These are phyloP conservation scores for Rehmannia glutinosa DNA, from an alignment of 257 asterid species.

Conservation along the genomic window DNA sequence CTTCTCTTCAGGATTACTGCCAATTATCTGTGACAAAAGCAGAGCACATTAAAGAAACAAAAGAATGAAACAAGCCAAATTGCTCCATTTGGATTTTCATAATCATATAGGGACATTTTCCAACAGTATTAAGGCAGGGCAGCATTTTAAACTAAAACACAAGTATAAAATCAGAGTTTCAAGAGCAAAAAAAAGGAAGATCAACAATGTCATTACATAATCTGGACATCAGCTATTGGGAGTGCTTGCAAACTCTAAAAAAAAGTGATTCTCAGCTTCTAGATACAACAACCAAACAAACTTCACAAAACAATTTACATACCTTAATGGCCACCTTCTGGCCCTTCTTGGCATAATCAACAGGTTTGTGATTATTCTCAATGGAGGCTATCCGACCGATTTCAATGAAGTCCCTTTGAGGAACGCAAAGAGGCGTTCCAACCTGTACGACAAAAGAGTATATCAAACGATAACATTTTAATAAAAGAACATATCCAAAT, in stretches of 20 bases:
- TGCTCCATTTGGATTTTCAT: not conserved
- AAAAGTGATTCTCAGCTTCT: too few species aligned
- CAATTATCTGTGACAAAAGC: slow-evolving; percentile 50
- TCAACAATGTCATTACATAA: too few species aligned
- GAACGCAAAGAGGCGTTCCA: slow-evolving; percentile 87
- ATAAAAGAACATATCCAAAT: not conserved
- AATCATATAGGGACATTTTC: too few species aligned
- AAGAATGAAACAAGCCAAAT: not conserved
- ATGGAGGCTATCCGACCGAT: slow-evolving; percentile 84
- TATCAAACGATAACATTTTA: not conserved
- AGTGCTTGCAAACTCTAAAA: too few species aligned
- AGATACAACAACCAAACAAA: not conserved
- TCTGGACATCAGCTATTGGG: too few species aligned
- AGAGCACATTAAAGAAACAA: not conserved
- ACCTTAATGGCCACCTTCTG: slow-evolving; percentile 92
- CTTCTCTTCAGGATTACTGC: slow-evolving; percentile 79
- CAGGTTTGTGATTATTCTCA: slow-evolving; percentile 78
- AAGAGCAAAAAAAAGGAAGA: too few species aligned
- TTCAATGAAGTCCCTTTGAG: slow-evolving; percentile 67
- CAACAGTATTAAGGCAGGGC: not conserved
- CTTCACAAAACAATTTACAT: slow-evolving; percentile 9
- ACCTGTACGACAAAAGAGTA: slow-evolving; percentile 23
- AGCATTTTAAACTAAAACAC: not conserved
- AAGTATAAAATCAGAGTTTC: too few species aligned
- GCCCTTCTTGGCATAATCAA: slow-evolving; percentile 88